Evolutionary conservation across 495 filamentous ascomycete genomes (phyloP).

Genomic region (Penicillium chermesinum): DNA sequence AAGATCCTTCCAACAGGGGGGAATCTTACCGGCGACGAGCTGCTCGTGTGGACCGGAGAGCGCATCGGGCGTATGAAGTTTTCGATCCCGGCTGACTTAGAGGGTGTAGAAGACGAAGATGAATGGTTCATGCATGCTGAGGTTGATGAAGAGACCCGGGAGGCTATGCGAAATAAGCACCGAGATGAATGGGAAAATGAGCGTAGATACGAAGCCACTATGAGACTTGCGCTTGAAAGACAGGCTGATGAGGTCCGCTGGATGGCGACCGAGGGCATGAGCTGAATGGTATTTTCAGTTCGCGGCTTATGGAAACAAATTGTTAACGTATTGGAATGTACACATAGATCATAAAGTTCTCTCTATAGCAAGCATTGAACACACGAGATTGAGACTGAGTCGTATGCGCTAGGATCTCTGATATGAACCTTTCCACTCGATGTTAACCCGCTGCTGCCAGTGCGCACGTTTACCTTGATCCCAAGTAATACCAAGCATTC

Average conservation of each 20-base stretch:
- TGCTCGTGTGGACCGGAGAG: slow-evolving; percentile 78
- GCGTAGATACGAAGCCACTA: slow-evolving; percentile 57
- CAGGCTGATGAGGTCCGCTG: slow-evolving; percentile 82
- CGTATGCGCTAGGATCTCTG: too few species aligned
- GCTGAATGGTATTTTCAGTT: slow-evolving; percentile 6
- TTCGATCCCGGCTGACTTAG: slow-evolving; percentile 39
- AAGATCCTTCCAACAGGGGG: slow-evolving; percentile 63
- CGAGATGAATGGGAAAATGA: slow-evolving; percentile 39
- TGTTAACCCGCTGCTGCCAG: too few species aligned
- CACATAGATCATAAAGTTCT: too few species aligned
- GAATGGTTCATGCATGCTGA: slow-evolving; percentile 32
- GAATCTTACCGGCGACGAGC: slow-evolving; percentile 50
- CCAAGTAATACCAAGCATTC: too few species aligned
- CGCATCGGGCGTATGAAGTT: slow-evolving; percentile 67
- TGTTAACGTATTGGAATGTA: too few species aligned
- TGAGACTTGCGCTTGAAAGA: slow-evolving; percentile 69
- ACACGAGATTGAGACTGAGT: too few species aligned
- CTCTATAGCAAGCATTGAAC: too few species aligned
- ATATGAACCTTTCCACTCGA: too few species aligned
- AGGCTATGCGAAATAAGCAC: slow-evolving; percentile 39
- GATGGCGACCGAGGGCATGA: slow-evolving; percentile 62
- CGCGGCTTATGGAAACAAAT: too few species aligned
- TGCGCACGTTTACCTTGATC: too few species aligned
- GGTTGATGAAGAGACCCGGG: slow-evolving; percentile 32
- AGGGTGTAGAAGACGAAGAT: slow-evolving; percentile 42